A percentile compares a stretch with the other conserved stretches of the same genome.
Evolutionary conservation across 202 grass and related monocot species (phyloP).

Genomic region (Elaeis oleifera): DNA sequence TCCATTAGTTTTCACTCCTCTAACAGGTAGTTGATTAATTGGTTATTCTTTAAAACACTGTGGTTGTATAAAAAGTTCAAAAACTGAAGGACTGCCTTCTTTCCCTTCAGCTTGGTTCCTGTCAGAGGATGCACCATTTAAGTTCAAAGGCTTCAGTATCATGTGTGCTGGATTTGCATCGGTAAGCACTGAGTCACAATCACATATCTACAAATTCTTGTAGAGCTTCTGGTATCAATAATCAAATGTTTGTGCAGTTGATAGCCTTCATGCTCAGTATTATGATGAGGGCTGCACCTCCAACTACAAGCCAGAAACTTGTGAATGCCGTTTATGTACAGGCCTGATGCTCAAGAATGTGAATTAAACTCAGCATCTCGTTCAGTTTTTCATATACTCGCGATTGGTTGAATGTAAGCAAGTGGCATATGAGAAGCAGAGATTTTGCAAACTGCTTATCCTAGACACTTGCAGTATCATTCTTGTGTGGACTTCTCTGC

Average conservation of each 20-base stretch:
- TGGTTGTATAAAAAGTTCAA: slow-evolving; percentile 11
- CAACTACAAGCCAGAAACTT: no score
- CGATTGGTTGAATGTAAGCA: no score
- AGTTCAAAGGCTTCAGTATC: slow-evolving; percentile 81
- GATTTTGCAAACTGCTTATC: no score
- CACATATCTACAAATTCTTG: background rate
- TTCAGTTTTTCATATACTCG: no score
- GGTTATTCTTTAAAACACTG: background rate
- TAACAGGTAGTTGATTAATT: slow-evolving; percentile 44
- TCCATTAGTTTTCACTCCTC: slow-evolving; percentile 67
- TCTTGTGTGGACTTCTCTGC: no score
- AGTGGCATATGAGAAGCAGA: no score
- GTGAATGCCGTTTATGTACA: no score
- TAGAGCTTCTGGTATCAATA: background rate
- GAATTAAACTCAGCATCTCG: no score
- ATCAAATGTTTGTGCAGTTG: slow-evolving; percentile 28
- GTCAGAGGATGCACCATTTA: slow-evolving; percentile 57
- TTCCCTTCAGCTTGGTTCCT: slow-evolving; percentile 52
- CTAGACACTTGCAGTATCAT: no score
- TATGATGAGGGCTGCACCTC: slow-evolving; percentile 23
- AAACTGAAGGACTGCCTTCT: background rate
- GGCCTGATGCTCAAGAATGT: no score
- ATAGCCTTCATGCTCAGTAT: slow-evolving; percentile 60
- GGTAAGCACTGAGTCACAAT: slow-evolving; percentile 26
- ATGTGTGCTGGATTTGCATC: slow-evolving; percentile 69